Conservation (phyloP, 805 yeast genomes). For the Saturnispora quitensis region DNA sequence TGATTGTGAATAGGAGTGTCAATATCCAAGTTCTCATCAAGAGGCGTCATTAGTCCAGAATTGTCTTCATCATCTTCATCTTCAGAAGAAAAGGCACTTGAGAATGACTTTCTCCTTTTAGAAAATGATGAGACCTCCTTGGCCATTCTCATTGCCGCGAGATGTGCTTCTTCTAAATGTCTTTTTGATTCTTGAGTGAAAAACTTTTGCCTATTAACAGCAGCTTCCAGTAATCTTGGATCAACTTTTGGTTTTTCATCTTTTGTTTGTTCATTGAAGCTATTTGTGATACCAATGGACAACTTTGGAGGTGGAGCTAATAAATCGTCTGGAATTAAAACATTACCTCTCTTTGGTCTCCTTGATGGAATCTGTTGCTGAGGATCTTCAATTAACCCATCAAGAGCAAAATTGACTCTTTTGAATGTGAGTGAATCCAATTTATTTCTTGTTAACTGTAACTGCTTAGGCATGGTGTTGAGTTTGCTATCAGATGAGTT, state of each 20-base stretch:
- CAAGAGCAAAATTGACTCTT: constrained; percentile 44
- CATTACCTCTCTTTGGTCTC: constrained; percentile 45
- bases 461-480: not conserved
- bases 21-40: constrained; percentile 34
- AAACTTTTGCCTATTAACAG: constrained; percentile 48
- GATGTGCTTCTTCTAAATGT: constrained; percentile 71
- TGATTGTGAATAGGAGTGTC: constrained; percentile 59
- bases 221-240: constrained; percentile 42
- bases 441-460: not conserved
- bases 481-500: not conserved
- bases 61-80: constrained; percentile 19
- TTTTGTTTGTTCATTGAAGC: constrained; percentile 27
- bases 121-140: constrained; percentile 49
- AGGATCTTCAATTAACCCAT: constrained; percentile 41
- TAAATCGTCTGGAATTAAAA: constrained; percentile 57
- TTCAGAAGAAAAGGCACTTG: constrained; percentile 14
- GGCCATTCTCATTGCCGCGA: constrained; percentile 61
- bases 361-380: constrained; percentile 56
- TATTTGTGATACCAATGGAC: constrained; percentile 57
- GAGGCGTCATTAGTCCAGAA: constrained; percentile 1
- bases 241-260: constrained; percentile 27
- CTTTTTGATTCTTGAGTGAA: constrained; percentile 54
- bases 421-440: constrained; percentile 29
- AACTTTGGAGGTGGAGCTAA: constrained; percentile 53
- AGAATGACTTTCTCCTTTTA: constrained; percentile 15